These are phyloP conservation scores for Flaveria robusta DNA, from an alignment of 129 eudicot genomes.

Conservation along the genomic window DNA sequence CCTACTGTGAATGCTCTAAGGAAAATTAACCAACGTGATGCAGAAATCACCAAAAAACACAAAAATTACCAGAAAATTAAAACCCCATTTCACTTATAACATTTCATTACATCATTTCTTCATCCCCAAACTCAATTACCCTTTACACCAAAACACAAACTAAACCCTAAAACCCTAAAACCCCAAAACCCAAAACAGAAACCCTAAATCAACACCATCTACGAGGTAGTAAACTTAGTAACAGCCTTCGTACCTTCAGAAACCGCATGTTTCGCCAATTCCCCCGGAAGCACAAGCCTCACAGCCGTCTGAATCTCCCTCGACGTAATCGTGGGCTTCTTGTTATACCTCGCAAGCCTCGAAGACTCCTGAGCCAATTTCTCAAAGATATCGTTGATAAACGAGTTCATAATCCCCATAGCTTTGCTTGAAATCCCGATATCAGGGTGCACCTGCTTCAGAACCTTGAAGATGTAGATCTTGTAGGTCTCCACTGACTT, in stretches of 20 bases:
- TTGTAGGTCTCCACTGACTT: not conserved
- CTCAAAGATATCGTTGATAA: not conserved
- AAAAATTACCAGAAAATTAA: too few species aligned
- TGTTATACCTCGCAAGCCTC: not conserved
- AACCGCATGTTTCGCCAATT: not conserved
- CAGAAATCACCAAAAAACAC: too few species aligned
- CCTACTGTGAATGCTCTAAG: too few species aligned
- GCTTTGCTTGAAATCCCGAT: not conserved
- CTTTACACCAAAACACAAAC: too few species aligned
- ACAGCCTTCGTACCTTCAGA: constrained; percentile 13
- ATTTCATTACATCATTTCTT: too few species aligned
- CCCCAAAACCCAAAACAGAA: too few species aligned
- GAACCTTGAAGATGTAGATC: not conserved
- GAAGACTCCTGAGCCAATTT: not conserved
- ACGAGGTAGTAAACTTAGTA: not conserved
- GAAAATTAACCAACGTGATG: too few species aligned
- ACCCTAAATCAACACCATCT: not conserved
- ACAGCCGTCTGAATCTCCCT: constrained; percentile 4
- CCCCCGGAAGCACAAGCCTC: not conserved
- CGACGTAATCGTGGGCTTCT: not conserved
- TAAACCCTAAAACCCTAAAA: too few species aligned
- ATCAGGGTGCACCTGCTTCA: not conserved
- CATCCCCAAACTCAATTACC: too few species aligned
- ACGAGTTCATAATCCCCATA: not conserved
- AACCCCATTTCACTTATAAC: too few species aligned